A percentile compares a stretch with the other conserved stretches of the same genome.
These are phyloP conservation scores for Anisogramma anomala DNA, from an alignment of 2,329 filamentous ascomycete genomes.

Conservation along the genomic window DNA sequence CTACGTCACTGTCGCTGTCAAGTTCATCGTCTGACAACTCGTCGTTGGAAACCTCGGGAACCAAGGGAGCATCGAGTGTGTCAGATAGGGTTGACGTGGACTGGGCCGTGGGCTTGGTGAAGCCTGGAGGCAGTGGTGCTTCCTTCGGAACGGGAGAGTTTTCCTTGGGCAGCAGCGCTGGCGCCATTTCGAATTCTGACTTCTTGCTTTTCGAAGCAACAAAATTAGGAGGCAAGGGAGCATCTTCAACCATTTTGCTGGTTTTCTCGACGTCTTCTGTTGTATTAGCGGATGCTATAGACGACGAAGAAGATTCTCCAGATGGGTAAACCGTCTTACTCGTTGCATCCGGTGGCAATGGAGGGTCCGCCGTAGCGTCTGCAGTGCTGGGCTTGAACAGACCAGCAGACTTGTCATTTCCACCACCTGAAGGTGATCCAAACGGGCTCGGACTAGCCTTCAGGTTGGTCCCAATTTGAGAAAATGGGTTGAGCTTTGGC, in stretches of 20 bases:
- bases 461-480: conserved; percentile 15
- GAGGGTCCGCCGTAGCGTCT: conserved; percentile 22
- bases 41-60: conserved; percentile 27
- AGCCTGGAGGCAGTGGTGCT: conserved; percentile 20
- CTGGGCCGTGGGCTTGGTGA: conserved; percentile 11
- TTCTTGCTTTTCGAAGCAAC: conserved; percentile 22
- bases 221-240: conserved; percentile 24
- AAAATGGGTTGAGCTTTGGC: conserved; percentile 17
- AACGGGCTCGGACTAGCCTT: conserved; percentile 14
- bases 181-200: not conserved
- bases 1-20: conserved; percentile 19
- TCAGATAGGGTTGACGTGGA: conserved; percentile 18
- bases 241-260: conserved; percentile 16
- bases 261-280: conserved; percentile 20
- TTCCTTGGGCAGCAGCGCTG: conserved; percentile 5
- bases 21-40: conserved; percentile 18
- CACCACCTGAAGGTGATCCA: not conserved
- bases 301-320: conserved; percentile 42
- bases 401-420: conserved; percentile 3
- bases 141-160: conserved; percentile 14
- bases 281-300: conserved; percentile 30
- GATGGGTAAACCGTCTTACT: conserved; percentile 40
- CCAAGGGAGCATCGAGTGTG: conserved; percentile 21
- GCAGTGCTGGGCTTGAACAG: conserved; percentile 25
- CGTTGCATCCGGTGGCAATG: conserved; percentile 43